Conservation (phyloP, 495 filamentous ascomycete genomes). For the Xylaria nigripes region DNA sequence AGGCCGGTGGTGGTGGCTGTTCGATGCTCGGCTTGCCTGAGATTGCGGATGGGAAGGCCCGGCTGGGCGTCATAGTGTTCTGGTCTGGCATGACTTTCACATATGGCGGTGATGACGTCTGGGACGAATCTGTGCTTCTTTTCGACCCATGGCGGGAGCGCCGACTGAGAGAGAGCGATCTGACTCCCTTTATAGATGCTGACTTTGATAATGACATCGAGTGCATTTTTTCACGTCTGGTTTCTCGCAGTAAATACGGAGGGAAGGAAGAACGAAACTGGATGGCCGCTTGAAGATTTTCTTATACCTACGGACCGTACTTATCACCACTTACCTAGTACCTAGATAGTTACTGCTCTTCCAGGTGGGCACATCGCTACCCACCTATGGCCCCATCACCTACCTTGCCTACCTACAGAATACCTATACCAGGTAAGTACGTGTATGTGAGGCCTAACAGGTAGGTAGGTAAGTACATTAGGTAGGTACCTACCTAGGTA, state of each 20-base stretch:
- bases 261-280: too few species aligned
- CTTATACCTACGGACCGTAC: too few species aligned
- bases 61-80: background rate
- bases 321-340: too few species aligned
- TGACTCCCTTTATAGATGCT: background rate
- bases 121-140: background rate
- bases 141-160: background rate
- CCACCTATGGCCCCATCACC: too few species aligned
- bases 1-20: background rate
- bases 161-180: background rate
- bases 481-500: too few species aligned
- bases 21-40: background rate
- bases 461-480: too few species aligned
- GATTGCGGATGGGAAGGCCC: background rate
- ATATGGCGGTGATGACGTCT: background rate
- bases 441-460: too few species aligned
- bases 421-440: too few species aligned
- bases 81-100: background rate
- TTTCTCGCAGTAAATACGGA: background rate
- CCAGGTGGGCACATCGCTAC: too few species aligned
- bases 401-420: too few species aligned
- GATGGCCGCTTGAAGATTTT: too few species aligned
- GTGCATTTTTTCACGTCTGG: background rate
- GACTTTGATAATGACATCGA: background rate
- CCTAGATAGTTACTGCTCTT: too few species aligned